These are phyloP conservation scores for Cryptosporidium andersoni DNA, from an alignment of 169 alveolate species.

Conservation along the genomic window DNA sequence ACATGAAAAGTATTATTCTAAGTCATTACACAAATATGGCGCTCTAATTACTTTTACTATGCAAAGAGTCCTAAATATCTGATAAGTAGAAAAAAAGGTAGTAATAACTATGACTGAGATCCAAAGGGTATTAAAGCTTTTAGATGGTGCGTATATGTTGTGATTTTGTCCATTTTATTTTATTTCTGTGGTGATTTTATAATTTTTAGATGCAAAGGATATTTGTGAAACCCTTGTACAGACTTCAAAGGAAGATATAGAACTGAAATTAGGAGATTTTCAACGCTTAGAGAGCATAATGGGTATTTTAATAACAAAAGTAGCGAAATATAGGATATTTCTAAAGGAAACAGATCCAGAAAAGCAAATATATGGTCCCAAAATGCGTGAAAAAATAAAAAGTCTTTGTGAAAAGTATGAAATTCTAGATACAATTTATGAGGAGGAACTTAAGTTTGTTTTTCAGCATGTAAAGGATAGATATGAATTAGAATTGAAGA, in stretches of 20 bases:
- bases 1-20: too few species aligned
- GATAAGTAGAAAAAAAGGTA: too few species aligned
- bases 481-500: slow-evolving; percentile 11
- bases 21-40: too few species aligned
- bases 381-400: slow-evolving; percentile 59
- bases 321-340: slow-evolving; percentile 41
- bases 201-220: slow-evolving; percentile 26
- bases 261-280: slow-evolving; percentile 23
- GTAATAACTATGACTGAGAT: too few species aligned
- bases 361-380: slow-evolving; percentile 63
- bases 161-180: too few species aligned
- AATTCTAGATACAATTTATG: slow-evolving; percentile 26
- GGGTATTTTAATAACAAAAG: slow-evolving; percentile 21
- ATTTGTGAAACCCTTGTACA: slow-evolving; percentile 16
- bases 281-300: slow-evolving; percentile 19
- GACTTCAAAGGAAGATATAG: slow-evolving; percentile 11
- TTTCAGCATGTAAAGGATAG: not conserved
- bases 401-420: slow-evolving; percentile 48
- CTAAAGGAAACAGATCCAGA: slow-evolving; percentile 25
- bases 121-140: too few species aligned
- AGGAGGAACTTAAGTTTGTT: slow-evolving; percentile 43
- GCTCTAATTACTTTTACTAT: too few species aligned
- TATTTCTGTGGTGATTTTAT: not conserved
- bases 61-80: too few species aligned
- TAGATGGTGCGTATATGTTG: too few species aligned